Percentiles rank a stretch among this genome's conserved stretches.
These are phyloP conservation scores for Exidia glandulosa DNA, from an alignment of 768 basidiomycete species.

Conservation along the genomic window DNA sequence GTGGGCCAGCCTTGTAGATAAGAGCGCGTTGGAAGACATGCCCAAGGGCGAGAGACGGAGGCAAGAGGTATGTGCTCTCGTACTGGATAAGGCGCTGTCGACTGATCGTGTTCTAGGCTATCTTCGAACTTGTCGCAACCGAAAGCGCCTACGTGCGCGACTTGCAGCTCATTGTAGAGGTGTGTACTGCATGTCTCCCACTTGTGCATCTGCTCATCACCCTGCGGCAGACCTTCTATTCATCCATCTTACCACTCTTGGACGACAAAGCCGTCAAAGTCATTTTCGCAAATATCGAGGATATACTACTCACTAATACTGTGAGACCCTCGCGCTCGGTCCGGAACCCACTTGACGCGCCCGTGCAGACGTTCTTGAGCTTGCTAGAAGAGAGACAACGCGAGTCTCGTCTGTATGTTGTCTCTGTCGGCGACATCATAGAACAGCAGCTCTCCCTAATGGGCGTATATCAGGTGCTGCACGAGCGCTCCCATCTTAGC, in stretches of 20 bases:
- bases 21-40: conserved; percentile 70
- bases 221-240: conserved; percentile 64
- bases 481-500: neutral
- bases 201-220: neutral
- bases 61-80: conserved; percentile 54
- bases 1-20: conserved; percentile 89
- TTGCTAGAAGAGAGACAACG: conserved; percentile 86
- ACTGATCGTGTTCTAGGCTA: conserved; percentile 38
- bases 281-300: conserved; percentile 90
- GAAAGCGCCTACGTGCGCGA: conserved; percentile 86
- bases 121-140: conserved; percentile 90
- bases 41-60: conserved; percentile 68
- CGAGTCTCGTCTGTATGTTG: conserved; percentile 83
- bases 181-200: conserved; percentile 18
- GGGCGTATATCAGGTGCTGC: conserved; percentile 64
- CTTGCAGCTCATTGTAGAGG: conserved; percentile 85
- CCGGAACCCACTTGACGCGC: neutral
- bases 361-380: conserved; percentile 54
- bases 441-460: conserved; percentile 64
- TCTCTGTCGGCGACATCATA: conserved; percentile 79
- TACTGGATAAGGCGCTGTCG: neutral
- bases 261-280: conserved; percentile 67
- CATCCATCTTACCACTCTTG: conserved; percentile 58
- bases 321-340: conserved; percentile 22
- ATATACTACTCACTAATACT: conserved; percentile 81